Base-by-base conservation (phyloP, 495 filamentous ascomycete genomes). In the Aspergillus steynii region DNA sequence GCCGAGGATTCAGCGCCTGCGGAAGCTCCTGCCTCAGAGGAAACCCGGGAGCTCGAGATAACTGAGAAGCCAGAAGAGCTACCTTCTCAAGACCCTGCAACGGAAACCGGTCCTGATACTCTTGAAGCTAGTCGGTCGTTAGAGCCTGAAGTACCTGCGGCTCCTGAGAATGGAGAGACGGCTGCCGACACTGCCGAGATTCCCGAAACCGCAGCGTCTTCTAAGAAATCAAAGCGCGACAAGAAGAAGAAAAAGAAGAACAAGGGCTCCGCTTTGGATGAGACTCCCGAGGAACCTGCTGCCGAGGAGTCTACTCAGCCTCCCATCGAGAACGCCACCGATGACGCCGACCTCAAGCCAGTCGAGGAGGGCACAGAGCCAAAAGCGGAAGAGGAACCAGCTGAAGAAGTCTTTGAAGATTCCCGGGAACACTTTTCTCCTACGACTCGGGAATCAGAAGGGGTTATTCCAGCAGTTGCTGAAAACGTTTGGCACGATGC, bases 191-290 rank as follows among this genome's bases (percentile, higher is more conserved):
- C n/a, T 27, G 6, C 5, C 51, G 51, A 29, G 20, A 50, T 6
- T 6, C 48, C 48, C 48, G 48, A 67, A 15, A 34, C 58, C 8
- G 64, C 62, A 10, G 55, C 60, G 45, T 61, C 66, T 5, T 66
- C 68, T 7, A 79, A 77, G 60, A 78, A 78, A 48, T 66, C 70
- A 14, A 74, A 75, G 61, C 62, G 63, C 20, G 67, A 71, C 48
- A 73, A 75, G 59, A 73, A 71, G 55, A 75, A 75, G 65, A 73
- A 75, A 60, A 75, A 71, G 54, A 74, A 74, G 67, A 60, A 56
- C 28, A 73, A 74, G 60, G 68, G 59, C 6, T 58, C 60, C 27
- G 34, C 50, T 62, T 5, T 31, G 10, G 59, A 57, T 9, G 52
- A 61, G 42, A 56, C 25, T 29, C 54, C 45, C 29, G 50, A 63